These are phyloP conservation scores for Gossypium trilobum DNA, from an alignment of 441 rosid species.

Conservation along the genomic window DNA sequence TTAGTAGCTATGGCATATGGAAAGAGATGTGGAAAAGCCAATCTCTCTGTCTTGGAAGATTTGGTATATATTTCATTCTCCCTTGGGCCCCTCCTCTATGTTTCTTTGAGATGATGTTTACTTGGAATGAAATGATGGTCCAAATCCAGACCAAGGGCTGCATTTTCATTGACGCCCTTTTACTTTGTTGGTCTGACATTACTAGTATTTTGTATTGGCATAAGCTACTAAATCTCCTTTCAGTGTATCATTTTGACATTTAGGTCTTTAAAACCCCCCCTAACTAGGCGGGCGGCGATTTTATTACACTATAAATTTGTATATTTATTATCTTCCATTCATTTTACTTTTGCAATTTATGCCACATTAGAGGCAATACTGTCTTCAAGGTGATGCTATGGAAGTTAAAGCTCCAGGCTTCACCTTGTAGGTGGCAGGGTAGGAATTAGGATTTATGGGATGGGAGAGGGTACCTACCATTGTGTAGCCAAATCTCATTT, in stretches of 20 bases:
- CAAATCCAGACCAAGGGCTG: not conserved
- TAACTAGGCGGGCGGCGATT: not conserved
- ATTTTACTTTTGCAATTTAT: not conserved
- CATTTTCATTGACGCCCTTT: not conserved
- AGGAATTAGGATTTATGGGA: not conserved
- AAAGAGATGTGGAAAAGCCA: constrained; percentile 70
- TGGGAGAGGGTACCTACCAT: not conserved
- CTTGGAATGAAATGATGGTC: not conserved
- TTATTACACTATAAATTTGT: not conserved
- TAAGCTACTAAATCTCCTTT: not conserved
- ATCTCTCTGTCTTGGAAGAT: constrained; percentile 60
- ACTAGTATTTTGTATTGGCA: not conserved
- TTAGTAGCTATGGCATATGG: constrained; percentile 64
- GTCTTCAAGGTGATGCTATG: not conserved
- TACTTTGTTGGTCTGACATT: not conserved
- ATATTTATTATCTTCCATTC: not conserved
- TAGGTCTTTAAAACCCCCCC: not conserved
- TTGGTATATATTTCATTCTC: constrained; percentile 42
- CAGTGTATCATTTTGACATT: not conserved
- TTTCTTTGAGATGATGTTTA: not conserved
- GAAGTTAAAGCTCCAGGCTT: not conserved
- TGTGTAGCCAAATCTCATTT: not conserved
- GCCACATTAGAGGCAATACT: not conserved
- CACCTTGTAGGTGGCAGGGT: not conserved
- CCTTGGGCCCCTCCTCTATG: not conserved